These are phyloP conservation scores for Pseudocercospora cruenta DNA, from an alignment of 2,329 filamentous ascomycete species.

Conservation along the genomic window DNA sequence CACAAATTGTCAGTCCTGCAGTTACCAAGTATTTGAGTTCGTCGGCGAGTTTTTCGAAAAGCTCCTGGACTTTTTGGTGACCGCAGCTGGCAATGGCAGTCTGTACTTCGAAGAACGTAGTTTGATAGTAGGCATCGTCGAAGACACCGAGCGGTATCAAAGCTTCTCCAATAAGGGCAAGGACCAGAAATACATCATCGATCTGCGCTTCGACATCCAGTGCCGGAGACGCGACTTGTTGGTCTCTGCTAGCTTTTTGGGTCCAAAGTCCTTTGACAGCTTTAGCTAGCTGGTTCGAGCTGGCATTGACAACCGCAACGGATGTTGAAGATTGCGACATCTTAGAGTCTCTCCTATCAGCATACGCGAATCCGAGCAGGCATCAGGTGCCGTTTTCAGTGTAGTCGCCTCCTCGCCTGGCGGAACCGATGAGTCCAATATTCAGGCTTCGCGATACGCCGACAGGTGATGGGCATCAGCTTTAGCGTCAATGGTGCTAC, in stretches of 20 bases:
- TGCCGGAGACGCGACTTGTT: conserved; percentile 3
- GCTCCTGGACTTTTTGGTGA: conserved; percentile 7
- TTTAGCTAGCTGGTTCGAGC: conserved; percentile 6
- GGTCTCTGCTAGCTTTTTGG: conserved; percentile 5
- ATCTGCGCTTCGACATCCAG: conserved; percentile 15
- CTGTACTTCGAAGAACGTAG: conserved; percentile 20
- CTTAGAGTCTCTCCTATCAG: background rate
- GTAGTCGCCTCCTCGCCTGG: background rate
- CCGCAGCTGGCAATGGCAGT: conserved; percentile 20
- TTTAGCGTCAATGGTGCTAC: background rate
- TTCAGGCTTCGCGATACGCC: background rate
- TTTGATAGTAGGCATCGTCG: conserved; percentile 19
- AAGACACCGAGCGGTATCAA: conserved; percentile 21
- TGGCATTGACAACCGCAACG: conserved; percentile 1
- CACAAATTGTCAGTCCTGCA: conserved; percentile 22
- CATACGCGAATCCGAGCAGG: background rate
- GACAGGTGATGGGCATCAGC: background rate
- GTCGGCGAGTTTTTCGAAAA: conserved; percentile 20
- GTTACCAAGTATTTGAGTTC: conserved; percentile 23
- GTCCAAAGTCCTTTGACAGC: conserved; percentile 18
- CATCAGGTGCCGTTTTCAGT: background rate
- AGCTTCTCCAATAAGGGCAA: conserved; percentile 23
- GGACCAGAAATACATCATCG: conserved; percentile 27
- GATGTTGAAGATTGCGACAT: background rate
- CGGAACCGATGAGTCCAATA: background rate